phyloP scores from a whole-genome alignment of 371 early-diverging fungal species.

The Batrachochytrium dendrobatidis region DNA sequence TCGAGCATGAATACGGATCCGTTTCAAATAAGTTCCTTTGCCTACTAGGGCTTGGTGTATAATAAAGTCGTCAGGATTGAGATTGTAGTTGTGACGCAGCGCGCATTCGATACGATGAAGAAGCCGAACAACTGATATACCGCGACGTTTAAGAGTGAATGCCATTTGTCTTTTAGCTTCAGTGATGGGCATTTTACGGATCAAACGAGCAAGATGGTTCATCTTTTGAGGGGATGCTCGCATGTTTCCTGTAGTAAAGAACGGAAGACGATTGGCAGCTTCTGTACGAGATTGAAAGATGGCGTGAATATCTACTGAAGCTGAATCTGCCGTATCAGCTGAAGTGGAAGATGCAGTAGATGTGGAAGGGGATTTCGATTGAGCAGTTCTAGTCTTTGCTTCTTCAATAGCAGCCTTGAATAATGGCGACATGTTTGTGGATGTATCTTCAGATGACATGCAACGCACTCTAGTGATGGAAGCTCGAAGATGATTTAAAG shows the following conservation, averaged over 20 bases:
- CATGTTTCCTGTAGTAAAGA: conserved; percentile 26
- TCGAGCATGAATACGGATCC: conserved; percentile 68
- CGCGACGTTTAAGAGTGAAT: conserved; percentile 71
- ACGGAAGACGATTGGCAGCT: conserved; percentile 13
- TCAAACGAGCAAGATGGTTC: conserved; percentile 77
- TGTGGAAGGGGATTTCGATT: neutral
- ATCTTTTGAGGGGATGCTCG: conserved; percentile 65
- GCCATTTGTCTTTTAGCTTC: conserved; percentile 86
- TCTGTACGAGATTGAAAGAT: neutral
- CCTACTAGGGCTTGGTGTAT: conserved; percentile 82
- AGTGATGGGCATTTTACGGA: conserved; percentile 63
- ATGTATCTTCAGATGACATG: too few relatives aligned
- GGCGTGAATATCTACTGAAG: neutral
- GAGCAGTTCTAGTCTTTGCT: too few relatives aligned
- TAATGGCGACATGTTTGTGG: conserved; percentile 15
- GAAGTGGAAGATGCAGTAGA: neutral
- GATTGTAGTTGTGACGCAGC: conserved; percentile 21
- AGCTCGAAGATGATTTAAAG: too few relatives aligned
- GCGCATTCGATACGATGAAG: conserved; percentile 18
- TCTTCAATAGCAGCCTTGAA: conserved; percentile 15
- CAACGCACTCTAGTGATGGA: too few relatives aligned
- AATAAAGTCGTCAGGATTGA: conserved; percentile 13
- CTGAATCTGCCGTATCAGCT: neutral
- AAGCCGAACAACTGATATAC: conserved; percentile 34
- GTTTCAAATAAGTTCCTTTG: conserved; percentile 67